Conservation (phyloP, 164 flowering plant genomes). For the Macadamia tetraphylla region DNA sequence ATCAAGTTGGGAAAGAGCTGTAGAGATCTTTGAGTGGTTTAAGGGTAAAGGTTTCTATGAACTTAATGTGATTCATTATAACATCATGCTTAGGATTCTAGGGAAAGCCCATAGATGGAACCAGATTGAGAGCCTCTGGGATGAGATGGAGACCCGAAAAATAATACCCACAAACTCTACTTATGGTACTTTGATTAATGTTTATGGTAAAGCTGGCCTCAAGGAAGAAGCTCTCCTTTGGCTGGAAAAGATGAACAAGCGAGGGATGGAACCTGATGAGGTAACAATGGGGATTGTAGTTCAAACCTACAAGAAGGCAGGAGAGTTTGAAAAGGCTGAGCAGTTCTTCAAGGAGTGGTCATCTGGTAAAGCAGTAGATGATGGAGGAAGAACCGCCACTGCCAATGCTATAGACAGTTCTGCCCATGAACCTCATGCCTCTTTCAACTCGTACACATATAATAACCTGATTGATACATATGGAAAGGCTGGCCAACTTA, state of each 20-base stretch:
- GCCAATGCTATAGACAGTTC: conserved; percentile 2
- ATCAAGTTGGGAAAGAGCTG: conserved; percentile 64
- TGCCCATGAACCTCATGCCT: conserved; percentile 13
- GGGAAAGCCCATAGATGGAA: conserved; percentile 71
- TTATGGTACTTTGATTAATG: conserved; percentile 87
- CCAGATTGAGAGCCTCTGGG: conserved; percentile 51
- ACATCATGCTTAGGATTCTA: conserved; percentile 74
- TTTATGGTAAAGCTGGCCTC: conserved; percentile 78
- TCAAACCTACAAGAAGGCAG: conserved; percentile 71
- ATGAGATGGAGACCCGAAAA: conserved; percentile 51
- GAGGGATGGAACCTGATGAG: conserved; percentile 84
- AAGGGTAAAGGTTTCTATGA: conserved; percentile 74
- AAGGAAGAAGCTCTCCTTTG: conserved; percentile 62
- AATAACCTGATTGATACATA: conserved; percentile 83
- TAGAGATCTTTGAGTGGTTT: conserved; percentile 87
- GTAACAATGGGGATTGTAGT: conserved; percentile 83
- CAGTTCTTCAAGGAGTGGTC: conserved; percentile 80
- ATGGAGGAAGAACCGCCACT: conserved; percentile 8
- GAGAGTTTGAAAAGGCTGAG: conserved; percentile 72
- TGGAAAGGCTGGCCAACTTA: conserved; percentile 82
- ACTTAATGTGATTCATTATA: conserved; percentile 90
- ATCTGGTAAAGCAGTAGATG: conserved; percentile 17
- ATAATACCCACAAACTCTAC: conserved; percentile 69
- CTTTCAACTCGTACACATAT: conserved; percentile 58
- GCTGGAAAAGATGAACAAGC: conserved; percentile 62